phyloP scores from a whole-genome alignment of 2,329 filamentous ascomycete genomes.

The Graphilbum fragrans region DNA sequence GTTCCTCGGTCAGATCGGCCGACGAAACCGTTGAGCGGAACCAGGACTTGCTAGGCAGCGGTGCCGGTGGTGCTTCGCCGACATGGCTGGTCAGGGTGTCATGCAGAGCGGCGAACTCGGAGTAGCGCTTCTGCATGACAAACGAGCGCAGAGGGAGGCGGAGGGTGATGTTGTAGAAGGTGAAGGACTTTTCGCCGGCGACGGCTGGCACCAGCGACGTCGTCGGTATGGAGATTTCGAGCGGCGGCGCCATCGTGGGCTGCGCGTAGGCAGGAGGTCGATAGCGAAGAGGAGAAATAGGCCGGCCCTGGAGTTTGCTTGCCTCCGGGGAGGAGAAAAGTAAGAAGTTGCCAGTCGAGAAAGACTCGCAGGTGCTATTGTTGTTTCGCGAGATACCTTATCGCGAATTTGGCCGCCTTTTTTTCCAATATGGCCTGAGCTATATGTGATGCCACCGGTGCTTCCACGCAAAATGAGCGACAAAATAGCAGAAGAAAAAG shows the following conservation, averaged over 20 bases:
- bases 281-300: not conserved
- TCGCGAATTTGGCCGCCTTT: too few relatives aligned
- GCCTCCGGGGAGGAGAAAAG: too few relatives aligned
- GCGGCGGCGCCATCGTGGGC: constrained; percentile 47
- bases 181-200: constrained; percentile 53
- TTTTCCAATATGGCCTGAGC: too few relatives aligned
- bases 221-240: constrained; percentile 57
- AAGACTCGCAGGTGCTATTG: too few relatives aligned
- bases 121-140: constrained; percentile 71
- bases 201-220: constrained; percentile 39
- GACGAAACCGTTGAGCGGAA: constrained; percentile 60
- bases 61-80: constrained; percentile 50
- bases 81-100: constrained; percentile 45
- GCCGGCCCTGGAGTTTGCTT: too few relatives aligned
- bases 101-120: constrained; percentile 62
- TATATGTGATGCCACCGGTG: too few relatives aligned
- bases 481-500: too few relatives aligned
- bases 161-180: constrained; percentile 67
- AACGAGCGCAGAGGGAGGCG: constrained; percentile 66
- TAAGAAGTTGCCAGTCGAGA: too few relatives aligned
- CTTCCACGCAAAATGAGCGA: too few relatives aligned
- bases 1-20: constrained; percentile 55
- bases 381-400: too few relatives aligned
- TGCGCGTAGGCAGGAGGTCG: not conserved
- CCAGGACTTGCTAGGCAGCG: constrained; percentile 66